Conservation (phyloP, 805 yeast species). For the Scheffersomyces ergatensis region DNA sequence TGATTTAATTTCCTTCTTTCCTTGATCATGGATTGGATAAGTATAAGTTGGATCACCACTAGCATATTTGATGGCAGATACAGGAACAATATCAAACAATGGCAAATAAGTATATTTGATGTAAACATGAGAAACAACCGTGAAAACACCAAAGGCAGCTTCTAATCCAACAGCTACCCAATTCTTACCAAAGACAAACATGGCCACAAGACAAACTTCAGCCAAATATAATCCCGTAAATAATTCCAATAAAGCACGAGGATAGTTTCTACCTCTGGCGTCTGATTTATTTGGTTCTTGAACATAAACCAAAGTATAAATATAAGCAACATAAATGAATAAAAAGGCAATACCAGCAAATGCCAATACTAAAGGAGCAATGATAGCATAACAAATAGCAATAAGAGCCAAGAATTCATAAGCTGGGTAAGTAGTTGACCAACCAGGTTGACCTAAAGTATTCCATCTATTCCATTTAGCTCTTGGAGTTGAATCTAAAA, state of each 20-base stretch:
- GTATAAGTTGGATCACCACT: conserved; percentile 38
- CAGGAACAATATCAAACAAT: conserved; percentile 65
- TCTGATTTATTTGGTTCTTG: conserved; percentile 54
- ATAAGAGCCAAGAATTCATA: conserved; percentile 75
- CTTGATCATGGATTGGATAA: conserved; percentile 70
- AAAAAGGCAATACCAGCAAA: conserved; percentile 61
- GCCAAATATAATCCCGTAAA: conserved; percentile 72
- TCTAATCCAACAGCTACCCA: conserved; percentile 79
- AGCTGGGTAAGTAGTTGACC: conserved; percentile 82
- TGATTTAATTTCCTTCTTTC: conserved; percentile 52
- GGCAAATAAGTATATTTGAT: conserved; percentile 60
- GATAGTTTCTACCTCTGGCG: conserved; percentile 71
- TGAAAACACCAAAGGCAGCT: conserved; percentile 54
- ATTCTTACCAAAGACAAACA: conserved; percentile 73
- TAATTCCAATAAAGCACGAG: conserved; percentile 67
- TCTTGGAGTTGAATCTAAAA: conserved; percentile 87
- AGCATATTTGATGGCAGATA: conserved; percentile 55
- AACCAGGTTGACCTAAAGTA: conserved; percentile 62
- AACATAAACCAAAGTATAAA: conserved; percentile 66
- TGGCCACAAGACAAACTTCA: conserved; percentile 65
- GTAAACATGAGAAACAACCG: conserved; percentile 59
- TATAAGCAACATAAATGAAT: conserved; percentile 58
- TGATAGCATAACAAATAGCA: conserved; percentile 70
- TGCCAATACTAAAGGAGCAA: conserved; percentile 69
- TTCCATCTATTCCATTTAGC: conserved; percentile 81